A percentile compares a stretch with the other conserved stretches of the same genome.
Evolutionary conservation across 1,139 yeast genomes (phyloP).

Genomic region (Taiozyma sp.): DNA sequence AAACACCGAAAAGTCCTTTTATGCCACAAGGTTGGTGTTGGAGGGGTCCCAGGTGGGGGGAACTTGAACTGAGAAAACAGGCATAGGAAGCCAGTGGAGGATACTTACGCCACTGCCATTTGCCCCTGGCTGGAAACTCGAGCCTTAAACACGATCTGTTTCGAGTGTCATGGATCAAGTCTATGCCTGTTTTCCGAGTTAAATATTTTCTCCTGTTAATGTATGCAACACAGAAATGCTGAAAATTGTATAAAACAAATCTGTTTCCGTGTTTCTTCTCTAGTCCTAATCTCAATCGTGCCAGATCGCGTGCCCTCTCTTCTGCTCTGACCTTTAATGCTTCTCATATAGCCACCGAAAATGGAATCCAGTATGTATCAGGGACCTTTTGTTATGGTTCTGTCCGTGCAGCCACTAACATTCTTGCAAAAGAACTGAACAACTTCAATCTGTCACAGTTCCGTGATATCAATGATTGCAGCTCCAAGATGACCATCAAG

Average conservation of each 20-base stretch:
- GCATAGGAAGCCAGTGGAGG: not conserved
- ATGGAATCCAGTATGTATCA: not conserved
- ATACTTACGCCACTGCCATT: not conserved
- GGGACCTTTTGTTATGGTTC: not conserved
- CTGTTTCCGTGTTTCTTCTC: not conserved
- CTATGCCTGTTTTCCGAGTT: not conserved
- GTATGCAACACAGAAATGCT: not conserved
- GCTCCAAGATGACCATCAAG: constrained; percentile 24
- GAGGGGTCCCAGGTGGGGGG: not conserved
- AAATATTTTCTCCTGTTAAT: not conserved
- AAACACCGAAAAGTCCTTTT: not conserved
- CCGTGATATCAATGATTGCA: not conserved
- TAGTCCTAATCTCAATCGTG: not conserved
- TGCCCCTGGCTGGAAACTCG: not conserved
- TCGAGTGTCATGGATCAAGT: not conserved
- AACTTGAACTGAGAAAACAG: not conserved
- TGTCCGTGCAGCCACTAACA: not conserved
- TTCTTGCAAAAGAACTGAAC: not conserved
- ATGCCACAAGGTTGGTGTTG: not conserved
- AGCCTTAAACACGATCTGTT: not conserved
- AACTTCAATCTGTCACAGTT: not conserved
- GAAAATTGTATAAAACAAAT: not conserved
- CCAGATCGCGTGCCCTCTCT: not conserved
- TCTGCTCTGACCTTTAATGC: not conserved
- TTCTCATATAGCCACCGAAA: not conserved